phyloP scores from a whole-genome alignment of 805 yeast species.

The Candida railenensis region DNA sequence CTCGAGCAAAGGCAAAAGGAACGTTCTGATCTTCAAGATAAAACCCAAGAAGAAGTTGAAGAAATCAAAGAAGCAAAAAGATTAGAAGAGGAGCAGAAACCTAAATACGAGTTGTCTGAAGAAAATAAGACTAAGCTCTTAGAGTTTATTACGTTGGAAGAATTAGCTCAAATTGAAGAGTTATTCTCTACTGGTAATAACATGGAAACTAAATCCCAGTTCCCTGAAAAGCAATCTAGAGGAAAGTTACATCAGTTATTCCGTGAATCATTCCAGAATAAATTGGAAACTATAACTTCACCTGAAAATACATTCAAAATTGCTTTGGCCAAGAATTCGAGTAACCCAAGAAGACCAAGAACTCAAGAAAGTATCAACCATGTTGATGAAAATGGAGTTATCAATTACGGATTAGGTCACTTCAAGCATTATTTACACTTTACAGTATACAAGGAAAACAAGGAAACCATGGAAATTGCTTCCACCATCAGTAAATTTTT shows the following conservation, averaged over 20 bases:
- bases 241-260: conserved; percentile 76
- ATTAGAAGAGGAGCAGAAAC: conserved; percentile 15
- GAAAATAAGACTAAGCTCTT: conserved; percentile 49
- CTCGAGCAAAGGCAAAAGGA: conserved; percentile 41
- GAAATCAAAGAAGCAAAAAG: conserved; percentile 22
- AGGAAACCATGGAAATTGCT: conserved; percentile 96
- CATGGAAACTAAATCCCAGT: conserved; percentile 55
- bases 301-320: conserved; percentile 63
- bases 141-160: conserved; percentile 58
- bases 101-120: conserved; percentile 43
- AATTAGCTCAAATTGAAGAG: conserved; percentile 53
- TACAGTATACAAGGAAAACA: conserved; percentile 86
- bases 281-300: conserved; percentile 78
- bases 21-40: conserved; percentile 31
- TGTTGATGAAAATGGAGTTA: conserved; percentile 49
- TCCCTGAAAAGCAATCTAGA: conserved; percentile 70
- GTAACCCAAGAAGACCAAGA: conserved; percentile 33
- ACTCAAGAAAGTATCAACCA: conserved; percentile 37
- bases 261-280: conserved; percentile 69
- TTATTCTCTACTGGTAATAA: conserved; percentile 55
- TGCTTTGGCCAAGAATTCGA: conserved; percentile 46
- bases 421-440: conserved; percentile 69
- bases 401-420: conserved; percentile 74
- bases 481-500: conserved; percentile 68
- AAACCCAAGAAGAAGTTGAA: conserved; percentile 32